Base-by-base conservation (phyloP, 2,329 filamentous ascomycete species). In the Arthrobotrys musiformis region DNA sequence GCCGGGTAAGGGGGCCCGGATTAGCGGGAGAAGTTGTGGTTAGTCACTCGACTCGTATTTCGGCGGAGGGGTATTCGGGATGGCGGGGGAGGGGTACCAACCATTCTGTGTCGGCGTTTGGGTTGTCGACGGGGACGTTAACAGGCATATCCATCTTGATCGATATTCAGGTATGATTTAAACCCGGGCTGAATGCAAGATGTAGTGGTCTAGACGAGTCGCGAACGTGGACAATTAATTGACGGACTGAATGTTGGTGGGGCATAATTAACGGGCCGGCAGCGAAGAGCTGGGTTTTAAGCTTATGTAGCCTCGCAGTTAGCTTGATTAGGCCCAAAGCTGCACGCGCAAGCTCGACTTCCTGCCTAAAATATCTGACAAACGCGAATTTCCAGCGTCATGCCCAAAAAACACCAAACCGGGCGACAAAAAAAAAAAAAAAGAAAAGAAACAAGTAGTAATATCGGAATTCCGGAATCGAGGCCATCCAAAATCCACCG, bases 41-140 rank as follows among this genome's bases (percentile, higher is more conserved):
- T 66, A 76, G 72, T 50, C 42, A 24, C 35, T 6, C 17, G 28
- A 13, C 17, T n/a, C 17, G 30, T 64, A 68, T 46, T 37, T 40
- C 68, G 70, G 70, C 40, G 60, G 76, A 15, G 75, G 72, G 40
- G 63, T 15, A n/a, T n/a, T n/a, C n/a, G n/a, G n/a, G 4, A 44
- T 60, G 22, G 35, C 13, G 48, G 52, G 40, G 33, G 66, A 67
- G 50, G 40, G 35, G 58, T 24, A 48, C 80, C 75, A 86, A 94
- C 95, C 95, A 99, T 90, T 99, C 95, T 79, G 95, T 99, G 83
- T 99, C 95, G 79, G 93, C 95, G 82, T 98, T 97, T 33, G 94
- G 94, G 83, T 98, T 91, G 83, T 97, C 93, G 80, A 99, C 91
- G 50, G 94, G 93, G 76, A 99, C 95, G 24, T 81, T 79, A 48